Evolutionary conservation across 768 basidiomycete genomes (phyloP).

Genomic region (Agrocybe praecox): DNA sequence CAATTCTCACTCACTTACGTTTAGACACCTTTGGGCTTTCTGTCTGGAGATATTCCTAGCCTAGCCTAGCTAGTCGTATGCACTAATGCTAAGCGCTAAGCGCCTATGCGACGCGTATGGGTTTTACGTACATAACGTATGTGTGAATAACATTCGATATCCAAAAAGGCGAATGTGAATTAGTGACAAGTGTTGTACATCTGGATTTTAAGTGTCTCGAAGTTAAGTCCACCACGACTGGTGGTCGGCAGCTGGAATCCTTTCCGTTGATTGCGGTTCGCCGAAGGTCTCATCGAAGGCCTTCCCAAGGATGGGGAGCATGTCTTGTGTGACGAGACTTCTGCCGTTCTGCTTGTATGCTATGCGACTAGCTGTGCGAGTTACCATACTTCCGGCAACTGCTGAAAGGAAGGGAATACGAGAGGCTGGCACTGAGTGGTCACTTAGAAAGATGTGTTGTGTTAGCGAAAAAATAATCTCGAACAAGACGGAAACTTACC

Average conservation of each 20-base stretch:
- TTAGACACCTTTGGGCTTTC: too few species aligned
- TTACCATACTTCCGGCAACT: slow-evolving; percentile 85
- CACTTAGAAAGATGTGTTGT: slow-evolving; percentile 34
- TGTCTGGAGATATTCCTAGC: too few species aligned
- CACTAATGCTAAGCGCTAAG: too few species aligned
- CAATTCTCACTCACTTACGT: neutral
- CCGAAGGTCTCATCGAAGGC: slow-evolving; percentile 79
- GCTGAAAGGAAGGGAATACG: slow-evolving; percentile 85
- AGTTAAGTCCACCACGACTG: too few species aligned
- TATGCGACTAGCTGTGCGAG: slow-evolving; percentile 76
- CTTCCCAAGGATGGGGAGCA: slow-evolving; percentile 63
- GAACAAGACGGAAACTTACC: slow-evolving; percentile 55
- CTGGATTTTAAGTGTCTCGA: too few species aligned
- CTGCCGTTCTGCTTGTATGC: slow-evolving; percentile 81
- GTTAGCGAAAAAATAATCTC: neutral
- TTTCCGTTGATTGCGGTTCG: slow-evolving; percentile 21
- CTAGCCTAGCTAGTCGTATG: too few species aligned
- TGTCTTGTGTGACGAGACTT: slow-evolving; percentile 81
- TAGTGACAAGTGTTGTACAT: too few species aligned
- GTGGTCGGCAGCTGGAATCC: too few species aligned
- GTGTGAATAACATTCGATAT: too few species aligned
- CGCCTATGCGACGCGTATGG: too few species aligned
- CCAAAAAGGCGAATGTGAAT: too few species aligned
- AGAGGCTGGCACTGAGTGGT: slow-evolving; percentile 55
- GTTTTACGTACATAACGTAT: too few species aligned